These are phyloP conservation scores for Alternaria arbusti DNA, from an alignment of 2,329 filamentous ascomycete species.

Conservation along the genomic window DNA sequence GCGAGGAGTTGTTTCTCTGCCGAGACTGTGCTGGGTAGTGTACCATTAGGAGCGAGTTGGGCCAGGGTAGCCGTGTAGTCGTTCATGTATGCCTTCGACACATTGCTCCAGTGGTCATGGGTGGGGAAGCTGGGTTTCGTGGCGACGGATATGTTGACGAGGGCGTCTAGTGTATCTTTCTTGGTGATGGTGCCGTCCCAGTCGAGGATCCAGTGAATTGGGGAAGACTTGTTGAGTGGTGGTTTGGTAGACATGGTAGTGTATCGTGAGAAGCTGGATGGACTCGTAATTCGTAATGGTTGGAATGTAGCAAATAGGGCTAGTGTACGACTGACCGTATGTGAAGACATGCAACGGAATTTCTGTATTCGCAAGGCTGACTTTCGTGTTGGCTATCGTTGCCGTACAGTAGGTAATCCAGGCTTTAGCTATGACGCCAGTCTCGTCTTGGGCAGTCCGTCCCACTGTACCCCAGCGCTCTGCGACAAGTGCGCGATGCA, in stretches of 20 bases:
- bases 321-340: background rate
- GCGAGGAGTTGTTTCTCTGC: slow-evolving; percentile 49
- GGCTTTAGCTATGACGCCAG: background rate
- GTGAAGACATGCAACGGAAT: background rate
- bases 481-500: background rate
- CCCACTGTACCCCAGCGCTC: background rate
- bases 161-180: slow-evolving; percentile 53
- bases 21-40: slow-evolving; percentile 35
- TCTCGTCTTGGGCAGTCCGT: background rate
- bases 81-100: slow-evolving; percentile 51
- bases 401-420: background rate
- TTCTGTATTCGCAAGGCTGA: background rate
- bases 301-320: background rate
- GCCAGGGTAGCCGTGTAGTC: slow-evolving; percentile 48
- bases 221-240: background rate
- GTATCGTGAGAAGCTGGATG: background rate
- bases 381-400: background rate
- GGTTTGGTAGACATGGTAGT: slow-evolving; percentile 20
- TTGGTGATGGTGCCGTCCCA: slow-evolving; percentile 57
- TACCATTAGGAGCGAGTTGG: slow-evolving; percentile 28
- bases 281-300: background rate
- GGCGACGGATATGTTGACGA: slow-evolving; percentile 49
- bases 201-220: slow-evolving; percentile 52
- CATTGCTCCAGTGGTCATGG: slow-evolving; percentile 43
- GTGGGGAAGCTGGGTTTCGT: slow-evolving; percentile 28